Evolutionary conservation across 805 yeast species (phyloP), one percentile per base, ranked within the genome.

Genomic region (Schwanniomyces vanrijiae): DNA sequence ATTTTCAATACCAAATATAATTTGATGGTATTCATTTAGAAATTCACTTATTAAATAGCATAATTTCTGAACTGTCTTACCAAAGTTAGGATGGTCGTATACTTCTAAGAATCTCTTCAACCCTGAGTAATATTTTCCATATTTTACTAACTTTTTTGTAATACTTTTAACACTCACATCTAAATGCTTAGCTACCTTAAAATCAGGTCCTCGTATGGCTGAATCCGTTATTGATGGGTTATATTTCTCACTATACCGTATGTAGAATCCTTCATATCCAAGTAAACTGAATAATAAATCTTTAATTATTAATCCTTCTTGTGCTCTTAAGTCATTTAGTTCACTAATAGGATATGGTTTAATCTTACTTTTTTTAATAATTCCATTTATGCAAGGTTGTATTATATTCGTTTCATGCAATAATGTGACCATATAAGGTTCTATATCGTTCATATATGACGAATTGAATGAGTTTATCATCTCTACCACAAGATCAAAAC

Each of bases 241-340:
- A 58, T 80, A 88, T 18, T 75, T 71, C 37, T 81, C 86, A 26
- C 84, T 76, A 59, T 78, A 89, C 38, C 90, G 71, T 29, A 92
- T 80, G 58, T 86, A 89, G 18, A 75, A 73, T 0, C 97, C 97
- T 62, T 90, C 96, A 22, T 77, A 65, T 0, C 95, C 95, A 26
- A 83, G 55, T 11, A 94, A 61, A 1, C 88, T 84, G 55, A 76
- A 77, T 18, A 90, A 56, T 8, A 90, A 60, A 61, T 92, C 99
- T 48, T 80, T 75, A 13, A 86, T 71, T 1, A 94, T 76, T 21
- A 84, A 73, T 0, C 88, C 84, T 60, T 90, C 96, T 60, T 90
- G 96, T 3, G 77, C 75, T 41, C 77, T 71, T 3, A 75, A 59
- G 26, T 78, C 80, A n/a, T 58, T 60, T 35, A 77, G 60, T 44